These are phyloP conservation scores for Apiotrichum mycotoxinovorans DNA, from an alignment of 1,284 basidiomycete genomes.

Conservation along the genomic window DNA sequence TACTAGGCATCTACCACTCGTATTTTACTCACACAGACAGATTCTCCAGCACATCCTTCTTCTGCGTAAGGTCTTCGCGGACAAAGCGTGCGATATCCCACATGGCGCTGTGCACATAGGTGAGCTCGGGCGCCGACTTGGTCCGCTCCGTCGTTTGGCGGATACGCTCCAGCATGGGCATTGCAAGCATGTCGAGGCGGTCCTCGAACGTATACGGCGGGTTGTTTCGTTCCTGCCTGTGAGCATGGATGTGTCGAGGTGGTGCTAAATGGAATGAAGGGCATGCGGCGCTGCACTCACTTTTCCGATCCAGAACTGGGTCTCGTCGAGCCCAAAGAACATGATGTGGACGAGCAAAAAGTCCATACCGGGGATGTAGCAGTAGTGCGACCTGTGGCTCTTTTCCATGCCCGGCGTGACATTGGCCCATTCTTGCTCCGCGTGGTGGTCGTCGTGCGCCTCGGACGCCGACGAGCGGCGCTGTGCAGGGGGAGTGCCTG, in stretches of 20 bases:
- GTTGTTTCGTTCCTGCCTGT: not conserved
- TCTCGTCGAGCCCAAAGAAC: slow-evolving; percentile 21
- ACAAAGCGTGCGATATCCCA: slow-evolving; percentile 21
- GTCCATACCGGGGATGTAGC: slow-evolving; percentile 22
- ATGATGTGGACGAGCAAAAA: slow-evolving; percentile 17
- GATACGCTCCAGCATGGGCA: slow-evolving; percentile 10
- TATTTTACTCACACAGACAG: not conserved
- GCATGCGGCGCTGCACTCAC: slow-evolving; percentile 11
- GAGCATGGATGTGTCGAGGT: no score
- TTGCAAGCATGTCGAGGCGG: slow-evolving; percentile 9
- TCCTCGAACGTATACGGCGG: slow-evolving; percentile 23
- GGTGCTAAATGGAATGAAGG: not conserved
- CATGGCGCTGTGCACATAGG: slow-evolving; percentile 17
- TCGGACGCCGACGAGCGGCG: no score
- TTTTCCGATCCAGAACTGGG: slow-evolving; percentile 14
- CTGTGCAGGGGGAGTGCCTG: no score
- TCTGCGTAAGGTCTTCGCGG: slow-evolving; percentile 12
- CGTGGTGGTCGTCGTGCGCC: no score
- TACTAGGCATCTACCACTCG: no score
- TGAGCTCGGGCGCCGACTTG: slow-evolving; percentile 15
- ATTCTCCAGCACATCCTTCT: not conserved
- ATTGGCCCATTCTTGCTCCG: not conserved
- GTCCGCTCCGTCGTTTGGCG: not conserved
- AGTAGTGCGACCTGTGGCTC: slow-evolving; percentile 13
- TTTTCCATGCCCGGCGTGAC: not conserved